Conservation (phyloP, 2,329 filamentous ascomycete species). For the Botrytis squamosa region DNA sequence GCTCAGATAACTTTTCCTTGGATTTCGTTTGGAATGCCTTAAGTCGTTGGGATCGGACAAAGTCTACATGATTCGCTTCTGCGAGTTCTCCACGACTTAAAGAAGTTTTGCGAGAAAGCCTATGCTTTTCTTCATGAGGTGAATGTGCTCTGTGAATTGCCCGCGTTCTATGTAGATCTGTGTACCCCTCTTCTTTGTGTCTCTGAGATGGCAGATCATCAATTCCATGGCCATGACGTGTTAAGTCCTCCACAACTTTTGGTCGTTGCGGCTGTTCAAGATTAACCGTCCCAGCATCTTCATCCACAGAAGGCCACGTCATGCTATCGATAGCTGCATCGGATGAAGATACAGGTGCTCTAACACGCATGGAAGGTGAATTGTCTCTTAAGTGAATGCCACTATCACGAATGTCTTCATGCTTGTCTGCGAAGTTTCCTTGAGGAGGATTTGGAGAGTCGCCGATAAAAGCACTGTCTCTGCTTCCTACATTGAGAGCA, state of each 20-base stretch:
- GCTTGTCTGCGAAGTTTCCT: constrained; percentile 28
- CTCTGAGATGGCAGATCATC: constrained; percentile 26
- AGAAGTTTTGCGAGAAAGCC: constrained; percentile 25
- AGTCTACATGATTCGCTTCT: constrained; percentile 20
- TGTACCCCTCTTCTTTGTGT: constrained; percentile 24
- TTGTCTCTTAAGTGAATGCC: constrained; percentile 55
- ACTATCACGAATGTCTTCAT: constrained; percentile 47
- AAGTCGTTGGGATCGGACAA: constrained; percentile 27
- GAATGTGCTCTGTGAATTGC: constrained; percentile 27
- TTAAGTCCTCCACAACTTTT: constrained; percentile 24
- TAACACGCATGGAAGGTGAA: constrained; percentile 35
- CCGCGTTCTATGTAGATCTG: constrained; percentile 30
- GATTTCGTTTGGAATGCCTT: constrained; percentile 22
- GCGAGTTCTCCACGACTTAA: constrained; percentile 20
- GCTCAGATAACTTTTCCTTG: constrained; percentile 27
- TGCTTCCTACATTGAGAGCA: constrained; percentile 37
- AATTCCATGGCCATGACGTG: constrained; percentile 24
- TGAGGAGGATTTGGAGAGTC: constrained; percentile 47
- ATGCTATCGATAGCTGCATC: constrained; percentile 41
- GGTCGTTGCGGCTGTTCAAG: constrained; percentile 40
- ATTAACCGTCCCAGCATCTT: constrained; percentile 46
- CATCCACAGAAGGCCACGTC: constrained; percentile 45
- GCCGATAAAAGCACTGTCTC: constrained; percentile 51
- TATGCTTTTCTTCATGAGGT: constrained; percentile 15
- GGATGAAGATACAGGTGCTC: constrained; percentile 35